Evolutionary conservation across 176 grass and related monocot genomes (phyloP).

Genomic region (Oryza meridionalis): DNA sequence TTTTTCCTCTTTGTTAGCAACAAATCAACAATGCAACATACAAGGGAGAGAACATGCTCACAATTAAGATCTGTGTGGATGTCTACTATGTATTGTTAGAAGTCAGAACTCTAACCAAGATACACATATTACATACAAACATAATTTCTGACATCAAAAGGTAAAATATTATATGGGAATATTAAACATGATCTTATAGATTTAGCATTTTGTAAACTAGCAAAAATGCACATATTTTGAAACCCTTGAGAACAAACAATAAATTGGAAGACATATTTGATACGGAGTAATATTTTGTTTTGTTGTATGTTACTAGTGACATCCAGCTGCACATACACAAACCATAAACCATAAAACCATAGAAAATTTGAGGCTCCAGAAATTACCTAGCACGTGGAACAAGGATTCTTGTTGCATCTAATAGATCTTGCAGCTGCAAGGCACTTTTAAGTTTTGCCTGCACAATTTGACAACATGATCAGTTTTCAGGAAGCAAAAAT

Average conservation of each 20-base stretch:
- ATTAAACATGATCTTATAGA: background rate
- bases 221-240: background rate
- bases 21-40: background rate
- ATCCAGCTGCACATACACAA: constrained; percentile 1
- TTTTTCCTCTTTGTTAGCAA: constrained; percentile 25
- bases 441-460: constrained; percentile 98
- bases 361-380: too few species aligned
- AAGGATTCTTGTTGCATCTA: constrained; percentile 95
- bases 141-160: constrained; percentile 19
- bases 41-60: background rate
- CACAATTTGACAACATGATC: constrained; percentile 35
- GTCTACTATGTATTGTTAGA: background rate
- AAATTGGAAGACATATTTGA: background rate
- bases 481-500: constrained; percentile 27
- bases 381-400: too few species aligned
- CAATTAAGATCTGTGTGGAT: background rate
- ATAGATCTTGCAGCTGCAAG: constrained; percentile 94
- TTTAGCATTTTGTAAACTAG: background rate
- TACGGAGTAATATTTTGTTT: background rate
- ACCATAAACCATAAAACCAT: constrained; percentile 35
- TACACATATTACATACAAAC: background rate
- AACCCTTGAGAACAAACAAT: background rate
- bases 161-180: background rate
- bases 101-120: constrained; percentile 1
- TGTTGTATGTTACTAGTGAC: background rate